Percentiles rank a stretch among this genome's conserved stretches.
Conservation (phyloP, 768 basidiomycete species). For the Pluteus cervinus region DNA sequence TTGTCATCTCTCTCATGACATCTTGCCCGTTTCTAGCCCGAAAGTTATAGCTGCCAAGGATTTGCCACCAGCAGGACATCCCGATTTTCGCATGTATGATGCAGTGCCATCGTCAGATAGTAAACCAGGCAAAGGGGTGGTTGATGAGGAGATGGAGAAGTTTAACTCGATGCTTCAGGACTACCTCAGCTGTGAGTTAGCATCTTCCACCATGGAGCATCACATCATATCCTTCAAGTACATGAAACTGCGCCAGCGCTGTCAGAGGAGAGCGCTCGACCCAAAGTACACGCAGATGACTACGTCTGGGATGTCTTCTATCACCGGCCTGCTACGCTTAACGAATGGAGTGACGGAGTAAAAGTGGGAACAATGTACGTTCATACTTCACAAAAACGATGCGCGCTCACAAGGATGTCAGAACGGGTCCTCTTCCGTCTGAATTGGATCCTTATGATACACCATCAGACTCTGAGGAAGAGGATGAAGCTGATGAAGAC, state of each 20-base stretch:
- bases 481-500: conserved; percentile 78
- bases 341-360: conserved; percentile 52
- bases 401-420: conserved; percentile 15
- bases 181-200: conserved; percentile 53
- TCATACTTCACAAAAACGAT: background rate
- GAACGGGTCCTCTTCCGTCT: conserved; percentile 62
- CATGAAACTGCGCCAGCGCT: conserved; percentile 14
- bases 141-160: conserved; percentile 66
- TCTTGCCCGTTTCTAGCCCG: conserved; percentile 32
- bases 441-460: conserved; percentile 49
- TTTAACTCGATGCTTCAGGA: conserved; percentile 75
- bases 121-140: conserved; percentile 16
- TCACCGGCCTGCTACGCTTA: conserved; percentile 53
- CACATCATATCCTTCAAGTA: conserved; percentile 10
- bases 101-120: conserved; percentile 45
- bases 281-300: conserved; percentile 31
- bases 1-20: conserved; percentile 2
- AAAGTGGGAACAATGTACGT: conserved; percentile 63
- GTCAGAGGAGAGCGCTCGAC: conserved; percentile 3
- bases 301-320: conserved; percentile 87
- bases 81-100: conserved; percentile 67
- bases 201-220: conserved; percentile 2
- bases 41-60: conserved; percentile 52
- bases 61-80: conserved; percentile 18
- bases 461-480: conserved; percentile 57